These are phyloP conservation scores for Triticum timopheevii DNA, from an alignment of 176 grass and related monocot species.

Conservation along the genomic window DNA sequence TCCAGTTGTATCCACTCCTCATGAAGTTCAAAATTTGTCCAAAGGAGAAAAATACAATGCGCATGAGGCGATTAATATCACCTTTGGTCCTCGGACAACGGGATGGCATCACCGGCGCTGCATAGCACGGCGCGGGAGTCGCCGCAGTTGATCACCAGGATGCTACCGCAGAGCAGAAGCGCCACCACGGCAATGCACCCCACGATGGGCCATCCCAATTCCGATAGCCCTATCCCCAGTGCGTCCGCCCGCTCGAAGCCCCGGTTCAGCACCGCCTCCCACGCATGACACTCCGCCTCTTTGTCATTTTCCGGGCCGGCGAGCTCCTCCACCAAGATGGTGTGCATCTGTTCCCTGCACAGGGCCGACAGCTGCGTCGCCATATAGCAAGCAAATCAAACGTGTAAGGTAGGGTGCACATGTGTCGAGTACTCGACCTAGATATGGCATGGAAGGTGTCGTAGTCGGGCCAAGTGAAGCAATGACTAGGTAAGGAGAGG, in stretches of 20 bases:
- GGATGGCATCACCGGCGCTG: constrained; percentile 34
- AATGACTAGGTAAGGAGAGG: too few species aligned
- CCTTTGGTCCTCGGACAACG: constrained; percentile 90
- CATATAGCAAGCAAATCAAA: background rate
- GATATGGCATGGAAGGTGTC: background rate
- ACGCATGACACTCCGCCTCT: constrained; percentile 27
- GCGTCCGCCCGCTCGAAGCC: constrained; percentile 37
- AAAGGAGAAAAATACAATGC: background rate
- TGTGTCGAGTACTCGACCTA: background rate
- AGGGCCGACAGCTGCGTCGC: constrained; percentile 51
- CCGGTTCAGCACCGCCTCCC: constrained; percentile 45
- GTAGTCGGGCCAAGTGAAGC: too few species aligned
- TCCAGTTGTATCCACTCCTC: too few species aligned
- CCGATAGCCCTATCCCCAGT: constrained; percentile 21
- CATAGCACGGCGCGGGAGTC: constrained; percentile 82
- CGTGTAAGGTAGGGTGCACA: too few species aligned
- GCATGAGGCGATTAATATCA: background rate
- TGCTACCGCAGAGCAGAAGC: constrained; percentile 29
- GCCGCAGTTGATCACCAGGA: constrained; percentile 79
- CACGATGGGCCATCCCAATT: constrained; percentile 32
- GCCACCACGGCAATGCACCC: constrained; percentile 75
- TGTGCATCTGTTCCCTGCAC: constrained; percentile 72
- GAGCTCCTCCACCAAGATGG: constrained; percentile 57
- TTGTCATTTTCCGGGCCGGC: background rate
- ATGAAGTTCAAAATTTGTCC: background rate